These are phyloP conservation scores for Paecilomyces dactylethromorphus DNA, from an alignment of 2,329 filamentous ascomycete genomes.

Conservation along the genomic window DNA sequence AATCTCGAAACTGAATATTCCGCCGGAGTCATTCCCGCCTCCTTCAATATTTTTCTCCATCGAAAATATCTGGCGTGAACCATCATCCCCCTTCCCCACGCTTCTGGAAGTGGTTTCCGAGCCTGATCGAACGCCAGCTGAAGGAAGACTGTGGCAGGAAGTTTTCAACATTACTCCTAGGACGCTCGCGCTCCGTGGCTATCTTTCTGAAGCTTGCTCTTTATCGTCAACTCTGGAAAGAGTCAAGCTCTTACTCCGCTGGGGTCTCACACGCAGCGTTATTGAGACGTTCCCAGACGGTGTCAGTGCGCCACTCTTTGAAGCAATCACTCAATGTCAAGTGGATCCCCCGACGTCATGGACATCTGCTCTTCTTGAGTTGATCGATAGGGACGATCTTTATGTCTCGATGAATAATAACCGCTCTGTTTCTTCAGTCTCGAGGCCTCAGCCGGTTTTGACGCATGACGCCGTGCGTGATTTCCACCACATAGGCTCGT, in stretches of 20 bases:
- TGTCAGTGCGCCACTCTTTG: conserved; percentile 71
- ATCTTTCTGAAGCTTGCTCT: conserved; percentile 54
- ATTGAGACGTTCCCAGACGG: conserved; percentile 82
- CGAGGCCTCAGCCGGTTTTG: conserved; percentile 36
- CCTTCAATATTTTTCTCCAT: conserved; percentile 56
- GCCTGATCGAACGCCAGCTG: conserved; percentile 19
- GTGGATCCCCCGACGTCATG: conserved; percentile 72
- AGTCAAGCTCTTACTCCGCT: conserved; percentile 67
- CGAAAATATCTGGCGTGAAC: conserved; percentile 31
- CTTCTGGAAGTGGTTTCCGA: conserved; percentile 43
- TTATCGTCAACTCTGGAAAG: conserved; percentile 52
- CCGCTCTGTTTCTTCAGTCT: conserved; percentile 27
- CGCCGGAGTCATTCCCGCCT: conserved; percentile 47
- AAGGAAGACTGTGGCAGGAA: conserved; percentile 28
- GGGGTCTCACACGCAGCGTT: conserved; percentile 56
- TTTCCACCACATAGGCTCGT: conserved; percentile 65
- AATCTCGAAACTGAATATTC: conserved; percentile 38
- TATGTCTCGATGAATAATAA: conserved; percentile 55
- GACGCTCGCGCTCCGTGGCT: conserved; percentile 62
- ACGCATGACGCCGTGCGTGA: conserved; percentile 66
- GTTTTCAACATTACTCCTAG: conserved; percentile 50
- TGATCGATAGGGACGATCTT: conserved; percentile 79
- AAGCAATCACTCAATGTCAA: conserved; percentile 79
- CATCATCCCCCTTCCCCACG: conserved; percentile 40
- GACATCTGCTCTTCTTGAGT: conserved; percentile 61